phyloP scores from a whole-genome alignment of 495 filamentous ascomycete species.

The Penicillium fimorum region DNA sequence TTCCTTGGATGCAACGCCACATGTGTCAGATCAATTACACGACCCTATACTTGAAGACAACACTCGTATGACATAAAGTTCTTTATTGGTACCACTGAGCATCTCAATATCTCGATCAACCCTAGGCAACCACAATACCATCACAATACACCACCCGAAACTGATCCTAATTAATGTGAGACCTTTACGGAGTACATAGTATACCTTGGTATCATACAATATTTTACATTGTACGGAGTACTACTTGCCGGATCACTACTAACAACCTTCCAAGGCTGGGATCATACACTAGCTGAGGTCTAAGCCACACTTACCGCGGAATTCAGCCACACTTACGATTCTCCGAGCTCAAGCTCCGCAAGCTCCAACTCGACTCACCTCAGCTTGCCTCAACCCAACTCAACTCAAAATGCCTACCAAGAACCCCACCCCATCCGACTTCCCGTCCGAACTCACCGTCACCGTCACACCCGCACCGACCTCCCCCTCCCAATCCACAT shows the following conservation, averaged over 20 bases:
- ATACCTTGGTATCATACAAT: too few relatives aligned
- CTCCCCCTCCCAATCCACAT: conserved; percentile 16
- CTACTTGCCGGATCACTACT: not conserved
- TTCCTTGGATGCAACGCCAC: not conserved
- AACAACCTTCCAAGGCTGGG: not conserved
- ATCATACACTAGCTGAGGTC: not conserved
- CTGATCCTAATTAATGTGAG: not conserved
- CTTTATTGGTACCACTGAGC: not conserved
- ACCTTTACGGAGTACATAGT: not conserved
- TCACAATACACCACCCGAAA: not conserved
- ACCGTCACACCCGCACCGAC: conserved; percentile 44
- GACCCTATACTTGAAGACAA: too few relatives aligned
- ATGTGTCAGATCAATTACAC: not conserved
- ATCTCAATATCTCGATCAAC: not conserved
- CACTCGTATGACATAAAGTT: too few relatives aligned
- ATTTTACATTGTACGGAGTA: not conserved
- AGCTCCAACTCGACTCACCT: not conserved
- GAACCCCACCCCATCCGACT: conserved; percentile 46
- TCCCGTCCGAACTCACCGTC: conserved; percentile 47
- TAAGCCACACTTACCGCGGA: not conserved
- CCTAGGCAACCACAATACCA: not conserved
- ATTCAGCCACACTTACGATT: not conserved
- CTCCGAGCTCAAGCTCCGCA: conserved; percentile 1
- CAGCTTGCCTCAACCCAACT: not conserved
- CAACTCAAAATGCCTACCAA: conserved; percentile 37